Evolutionary conservation across 148 eudicot genomes (phyloP).

Genomic region (Mesembryanthemum crystallinum): DNA sequence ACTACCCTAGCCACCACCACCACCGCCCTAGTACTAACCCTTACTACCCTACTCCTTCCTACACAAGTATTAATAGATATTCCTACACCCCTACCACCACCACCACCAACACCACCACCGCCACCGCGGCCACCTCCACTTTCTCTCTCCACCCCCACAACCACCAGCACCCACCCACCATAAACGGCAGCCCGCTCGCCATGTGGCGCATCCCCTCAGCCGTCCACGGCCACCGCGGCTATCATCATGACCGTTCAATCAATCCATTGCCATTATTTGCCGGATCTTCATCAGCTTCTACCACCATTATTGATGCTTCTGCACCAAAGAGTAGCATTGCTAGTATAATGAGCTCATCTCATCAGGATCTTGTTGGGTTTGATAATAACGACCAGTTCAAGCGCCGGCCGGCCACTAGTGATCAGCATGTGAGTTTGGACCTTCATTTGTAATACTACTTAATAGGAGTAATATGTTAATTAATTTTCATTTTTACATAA

Average conservation of each 20-base stretch:
- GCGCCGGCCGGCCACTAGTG: conserved; percentile 41
- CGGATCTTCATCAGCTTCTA: conserved; percentile 22
- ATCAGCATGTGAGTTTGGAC: conserved; percentile 85
- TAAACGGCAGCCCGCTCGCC: conserved; percentile 68
- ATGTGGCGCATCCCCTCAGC: conserved; percentile 66
- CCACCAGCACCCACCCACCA: conserved; percentile 37
- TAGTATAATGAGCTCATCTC: neutral
- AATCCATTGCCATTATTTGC: conserved; percentile 26
- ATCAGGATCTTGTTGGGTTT: conserved; percentile 1
- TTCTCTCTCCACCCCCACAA: neutral
- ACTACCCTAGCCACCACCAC: conserved; percentile 37
- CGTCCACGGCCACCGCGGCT: conserved; percentile 23
- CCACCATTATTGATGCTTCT: conserved; percentile 15
- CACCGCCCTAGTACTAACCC: conserved; percentile 21
- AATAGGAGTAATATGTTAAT: neutral
- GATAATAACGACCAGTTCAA: conserved; percentile 32
- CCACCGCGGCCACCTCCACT: conserved; percentile 7
- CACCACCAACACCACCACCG: neutral
- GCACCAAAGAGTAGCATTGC: neutral
- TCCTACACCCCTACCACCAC: conserved; percentile 4
- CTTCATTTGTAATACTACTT: conserved; percentile 60
- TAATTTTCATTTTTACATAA: neutral
- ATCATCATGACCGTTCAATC: conserved; percentile 36
- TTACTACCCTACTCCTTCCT: neutral
- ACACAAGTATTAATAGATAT: conserved; percentile 4